These are phyloP conservation scores for Diaporthe velutina DNA, from an alignment of 2,329 filamentous ascomycete species.

Conservation along the genomic window DNA sequence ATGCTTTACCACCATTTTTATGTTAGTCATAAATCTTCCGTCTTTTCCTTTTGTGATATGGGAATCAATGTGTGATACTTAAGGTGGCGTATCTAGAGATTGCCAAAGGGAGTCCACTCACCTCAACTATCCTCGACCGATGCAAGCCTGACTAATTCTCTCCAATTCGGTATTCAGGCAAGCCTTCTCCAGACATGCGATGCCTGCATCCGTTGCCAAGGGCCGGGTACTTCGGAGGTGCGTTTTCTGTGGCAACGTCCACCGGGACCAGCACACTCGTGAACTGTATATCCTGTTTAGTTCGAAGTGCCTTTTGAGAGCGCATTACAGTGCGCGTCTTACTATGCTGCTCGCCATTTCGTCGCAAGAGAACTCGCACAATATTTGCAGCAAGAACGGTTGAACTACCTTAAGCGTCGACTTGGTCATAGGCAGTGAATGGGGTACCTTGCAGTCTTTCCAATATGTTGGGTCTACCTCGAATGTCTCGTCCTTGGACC, in stretches of 20 bases:
- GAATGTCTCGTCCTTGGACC: background rate
- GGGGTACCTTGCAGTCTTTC: background rate
- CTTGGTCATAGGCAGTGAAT: too few species aligned
- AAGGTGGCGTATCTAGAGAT: too few species aligned
- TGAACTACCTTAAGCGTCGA: background rate
- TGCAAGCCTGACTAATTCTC: background rate
- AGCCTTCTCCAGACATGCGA: background rate
- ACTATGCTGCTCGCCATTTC: background rate
- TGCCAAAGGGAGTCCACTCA: too few species aligned
- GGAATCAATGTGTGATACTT: too few species aligned
- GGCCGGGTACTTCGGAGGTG: conserved; percentile 1
- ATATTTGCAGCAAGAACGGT: background rate
- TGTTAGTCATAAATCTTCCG: too few species aligned
- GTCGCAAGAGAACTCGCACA: background rate
- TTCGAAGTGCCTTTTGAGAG: accelerated
- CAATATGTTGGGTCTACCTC: background rate
- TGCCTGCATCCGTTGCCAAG: too few species aligned
- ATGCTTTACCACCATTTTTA: too few species aligned
- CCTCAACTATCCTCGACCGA: background rate
- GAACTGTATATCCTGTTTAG: background rate
- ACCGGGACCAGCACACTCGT: background rate
- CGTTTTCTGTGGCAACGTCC: background rate
- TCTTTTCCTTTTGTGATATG: too few species aligned
- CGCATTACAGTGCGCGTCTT: background rate
- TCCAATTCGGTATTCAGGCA: background rate